These are phyloP conservation scores for Penicillium sp. DNA, from an alignment of 2,329 filamentous ascomycete genomes.

Conservation along the genomic window DNA sequence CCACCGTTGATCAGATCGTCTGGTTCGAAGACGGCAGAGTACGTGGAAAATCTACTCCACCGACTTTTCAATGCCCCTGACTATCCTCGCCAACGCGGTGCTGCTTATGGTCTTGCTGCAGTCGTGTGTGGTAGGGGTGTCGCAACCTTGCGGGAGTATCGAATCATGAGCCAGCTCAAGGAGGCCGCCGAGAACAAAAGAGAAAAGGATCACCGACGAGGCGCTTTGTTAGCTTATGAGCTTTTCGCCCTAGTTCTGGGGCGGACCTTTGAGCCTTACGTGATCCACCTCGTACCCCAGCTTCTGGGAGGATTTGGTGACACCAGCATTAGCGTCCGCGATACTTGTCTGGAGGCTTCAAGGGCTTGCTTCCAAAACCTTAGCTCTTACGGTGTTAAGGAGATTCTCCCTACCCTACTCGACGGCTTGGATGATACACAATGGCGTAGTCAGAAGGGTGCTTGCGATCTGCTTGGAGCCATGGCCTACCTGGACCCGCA, in stretches of 20 bases:
- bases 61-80: conserved; percentile 83
- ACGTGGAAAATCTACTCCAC: conserved; percentile 77
- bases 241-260: conserved; percentile 83
- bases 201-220: conserved; percentile 82
- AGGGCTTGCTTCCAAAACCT: conserved; percentile 92
- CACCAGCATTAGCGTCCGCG: conserved; percentile 80
- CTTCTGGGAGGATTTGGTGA: conserved; percentile 88
- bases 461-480: conserved; percentile 91
- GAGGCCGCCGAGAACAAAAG: conserved; percentile 94
- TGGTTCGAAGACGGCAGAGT: conserved; percentile 72
- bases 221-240: conserved; percentile 86
- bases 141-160: conserved; percentile 74
- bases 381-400: conserved; percentile 93
- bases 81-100: conserved; percentile 88
- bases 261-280: conserved; percentile 90
- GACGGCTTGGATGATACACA: conserved; percentile 91
- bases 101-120: conserved; percentile 90
- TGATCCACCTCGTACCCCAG: conserved; percentile 92
- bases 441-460: conserved; percentile 98
- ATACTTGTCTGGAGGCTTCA: conserved; percentile 86
- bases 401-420: conserved; percentile 86
- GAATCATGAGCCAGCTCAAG: conserved; percentile 77
- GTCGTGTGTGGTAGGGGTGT: conserved; percentile 88
- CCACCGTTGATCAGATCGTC: conserved; percentile 86
- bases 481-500: conserved; percentile 99